Percentiles rank a stretch among this genome's conserved stretches.
Conservation (phyloP, 192 early-diverging fungal species). For the Pilobolus umbonatus region DNA sequence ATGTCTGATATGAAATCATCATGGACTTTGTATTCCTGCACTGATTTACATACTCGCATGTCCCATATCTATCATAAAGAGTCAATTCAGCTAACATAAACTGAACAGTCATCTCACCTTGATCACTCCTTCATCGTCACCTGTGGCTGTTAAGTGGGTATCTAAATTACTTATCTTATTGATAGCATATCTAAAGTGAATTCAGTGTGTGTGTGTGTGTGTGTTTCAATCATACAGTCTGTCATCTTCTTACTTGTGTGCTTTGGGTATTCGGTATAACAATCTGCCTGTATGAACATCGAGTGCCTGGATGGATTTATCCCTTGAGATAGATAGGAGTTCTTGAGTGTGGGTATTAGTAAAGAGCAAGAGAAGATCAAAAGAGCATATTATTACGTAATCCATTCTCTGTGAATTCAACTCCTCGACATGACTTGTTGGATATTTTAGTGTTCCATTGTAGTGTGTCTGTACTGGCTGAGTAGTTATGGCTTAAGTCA, state of each 20-base stretch:
- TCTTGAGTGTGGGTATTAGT: background rate
- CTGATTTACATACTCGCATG: conserved; percentile 63
- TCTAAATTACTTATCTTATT: conserved; percentile 70
- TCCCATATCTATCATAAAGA: conserved; percentile 78
- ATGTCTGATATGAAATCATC: conserved; percentile 92
- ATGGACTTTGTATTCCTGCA: conserved; percentile 77
- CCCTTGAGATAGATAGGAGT: conserved; percentile 61
- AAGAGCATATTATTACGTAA: conserved; percentile 27
- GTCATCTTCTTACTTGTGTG: conserved; percentile 68
- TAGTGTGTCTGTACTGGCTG: too few relatives aligned
- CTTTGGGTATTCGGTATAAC: conserved; percentile 62
- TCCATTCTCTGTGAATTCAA: conserved; percentile 81
- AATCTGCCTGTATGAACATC: conserved; percentile 74
- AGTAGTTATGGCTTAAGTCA: too few relatives aligned
- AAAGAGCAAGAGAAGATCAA: background rate
- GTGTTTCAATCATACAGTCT: background rate
- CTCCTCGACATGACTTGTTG: conserved; percentile 84
- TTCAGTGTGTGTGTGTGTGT: background rate
- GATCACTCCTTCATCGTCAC: conserved; percentile 88
- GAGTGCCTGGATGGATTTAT: conserved; percentile 76
- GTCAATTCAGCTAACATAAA: background rate
- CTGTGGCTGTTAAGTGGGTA: conserved; percentile 77
- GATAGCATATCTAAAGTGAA: conserved; percentile 50
- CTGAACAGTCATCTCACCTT: conserved; percentile 46
- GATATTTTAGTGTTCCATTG: conserved; percentile 55